Conservation (phyloP, 2,329 filamentous ascomycete species). For the Onygenales sp. region DNA sequence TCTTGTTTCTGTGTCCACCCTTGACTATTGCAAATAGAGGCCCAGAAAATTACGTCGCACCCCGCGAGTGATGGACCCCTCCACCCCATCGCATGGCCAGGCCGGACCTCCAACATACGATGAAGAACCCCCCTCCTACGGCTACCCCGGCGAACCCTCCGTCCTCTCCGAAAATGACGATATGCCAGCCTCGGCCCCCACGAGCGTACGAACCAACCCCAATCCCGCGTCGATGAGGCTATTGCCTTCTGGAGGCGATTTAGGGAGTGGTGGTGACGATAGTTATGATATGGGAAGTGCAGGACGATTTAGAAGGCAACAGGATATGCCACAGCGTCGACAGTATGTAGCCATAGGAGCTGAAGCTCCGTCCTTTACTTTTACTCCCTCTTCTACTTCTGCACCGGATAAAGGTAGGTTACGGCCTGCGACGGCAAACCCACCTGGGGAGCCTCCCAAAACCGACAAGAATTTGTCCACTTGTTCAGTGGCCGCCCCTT, state of each 20-base stretch:
- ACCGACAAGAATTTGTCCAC: background rate
- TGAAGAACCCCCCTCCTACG: slow-evolving; percentile 36
- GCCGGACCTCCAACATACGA: slow-evolving; percentile 26
- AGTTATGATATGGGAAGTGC: slow-evolving; percentile 6
- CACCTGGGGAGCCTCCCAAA: background rate
- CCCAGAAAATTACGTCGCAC: too few relatives aligned
- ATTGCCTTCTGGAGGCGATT: slow-evolving; percentile 24
- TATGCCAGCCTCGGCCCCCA: slow-evolving; percentile 12
- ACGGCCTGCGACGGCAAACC: background rate
- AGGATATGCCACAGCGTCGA: slow-evolving; percentile 4
- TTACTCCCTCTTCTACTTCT: background rate
- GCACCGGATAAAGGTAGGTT: background rate
- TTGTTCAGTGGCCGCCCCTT: too few relatives aligned
- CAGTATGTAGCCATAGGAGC: slow-evolving; percentile 26
- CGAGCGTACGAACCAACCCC: slow-evolving; percentile 12
- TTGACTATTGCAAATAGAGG: background rate
- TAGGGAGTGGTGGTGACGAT: background rate
- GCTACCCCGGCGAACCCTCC: slow-evolving; percentile 21
- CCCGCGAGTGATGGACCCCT: slow-evolving; percentile 6
- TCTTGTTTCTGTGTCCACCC: too few relatives aligned
- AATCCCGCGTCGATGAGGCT: slow-evolving; percentile 37
- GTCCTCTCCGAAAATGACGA: slow-evolving; percentile 23
- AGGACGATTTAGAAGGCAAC: slow-evolving; percentile 4
- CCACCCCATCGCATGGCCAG: slow-evolving; percentile 13
- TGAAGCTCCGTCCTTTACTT: slow-evolving; percentile 8